phyloP scores from a whole-genome alignment of 257 asterid species.

The Galeopsis tetrahit region DNA sequence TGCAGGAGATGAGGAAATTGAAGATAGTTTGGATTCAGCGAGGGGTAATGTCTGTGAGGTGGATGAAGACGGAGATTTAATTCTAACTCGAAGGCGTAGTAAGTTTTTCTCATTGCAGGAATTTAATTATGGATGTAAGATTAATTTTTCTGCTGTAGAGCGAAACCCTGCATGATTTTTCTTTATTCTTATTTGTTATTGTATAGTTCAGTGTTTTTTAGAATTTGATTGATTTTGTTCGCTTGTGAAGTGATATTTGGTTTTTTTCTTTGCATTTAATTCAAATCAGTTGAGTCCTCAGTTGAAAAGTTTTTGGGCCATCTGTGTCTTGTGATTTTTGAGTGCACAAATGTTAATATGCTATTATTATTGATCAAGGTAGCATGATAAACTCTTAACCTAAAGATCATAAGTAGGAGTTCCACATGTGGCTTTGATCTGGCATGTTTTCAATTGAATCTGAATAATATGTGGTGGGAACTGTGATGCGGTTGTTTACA shows the following conservation, averaged over 20 bases:
- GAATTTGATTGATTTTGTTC: constrained; percentile 6
- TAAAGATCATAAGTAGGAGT: background rate
- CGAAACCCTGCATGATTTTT: background rate
- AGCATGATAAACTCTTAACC: background rate
- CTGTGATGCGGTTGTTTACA: background rate
- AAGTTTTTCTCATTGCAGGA: constrained; percentile 33
- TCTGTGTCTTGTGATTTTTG: background rate
- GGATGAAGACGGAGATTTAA: constrained; percentile 94
- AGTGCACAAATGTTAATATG: background rate
- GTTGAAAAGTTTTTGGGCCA: background rate
- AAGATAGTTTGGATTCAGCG: constrained; percentile 32
- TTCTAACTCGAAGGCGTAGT: constrained; percentile 63
- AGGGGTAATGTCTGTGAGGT: constrained; percentile 46
- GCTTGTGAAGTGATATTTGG: background rate
- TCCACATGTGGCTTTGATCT: constrained; percentile 9
- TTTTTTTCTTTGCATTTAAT: background rate
- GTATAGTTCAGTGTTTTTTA: background rate
- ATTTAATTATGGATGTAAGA: background rate
- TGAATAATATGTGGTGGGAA: background rate
- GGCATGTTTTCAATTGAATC: constrained; percentile 4
- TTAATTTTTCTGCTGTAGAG: constrained; percentile 5
- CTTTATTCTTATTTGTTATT: background rate
- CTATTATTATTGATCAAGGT: background rate
- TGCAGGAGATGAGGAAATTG: constrained; percentile 45
- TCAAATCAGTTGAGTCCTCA: background rate